Evolutionary conservation across 2,329 filamentous ascomycete genomes (phyloP), one percentile per base, ranked within the genome.

Genomic region (Scedosporium aurantiacum): DNA sequence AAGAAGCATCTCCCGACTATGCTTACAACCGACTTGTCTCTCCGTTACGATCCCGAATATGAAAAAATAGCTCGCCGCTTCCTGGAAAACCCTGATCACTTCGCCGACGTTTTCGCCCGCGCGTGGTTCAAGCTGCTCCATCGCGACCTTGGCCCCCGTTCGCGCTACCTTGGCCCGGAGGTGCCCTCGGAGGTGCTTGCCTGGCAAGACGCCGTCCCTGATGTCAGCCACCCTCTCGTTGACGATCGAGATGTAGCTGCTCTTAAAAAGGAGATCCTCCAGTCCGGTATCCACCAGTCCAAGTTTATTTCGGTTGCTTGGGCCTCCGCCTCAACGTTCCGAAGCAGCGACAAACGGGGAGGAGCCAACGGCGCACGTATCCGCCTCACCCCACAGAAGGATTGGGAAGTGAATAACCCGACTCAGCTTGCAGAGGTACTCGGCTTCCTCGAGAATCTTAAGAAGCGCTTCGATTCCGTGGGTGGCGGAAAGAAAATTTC

Each of bases 91-190:
- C 86, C 86, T 1, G 80, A 88, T 56, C 75, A 89, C 77, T 80
- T 91, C 45, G 80, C 79, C 60, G 84, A 90, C 63, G 85, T 82
- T 8, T 92, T 91, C 69, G 78, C 81, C 25, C 82, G 83, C 58
- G 89, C 89, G 14, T 92, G 89, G 89, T 92, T 90, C 83, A 91
- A 92, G 83, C 82, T 92, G 47, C 79, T 88, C 41, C 89, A 92
- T 77, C 88, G 89, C 76, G 89, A 91, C 71, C 82, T 92, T 75
- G 89, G 89, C 14, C 89, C 89, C 52, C 78, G 82, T 61, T 70
- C 80, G 25, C 87, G 86, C 70, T 91, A 88, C 78, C 69, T 91
- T 55, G 89, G 89, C 32, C 88, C 89, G 1, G 89, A 92, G 73
- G 78, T 90, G 18, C 88, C 89, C 56, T 76, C 79, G 60, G 86